phyloP scores from a whole-genome alignment of 345 rosid genomes.

The Lumnitzera littorea region DNA sequence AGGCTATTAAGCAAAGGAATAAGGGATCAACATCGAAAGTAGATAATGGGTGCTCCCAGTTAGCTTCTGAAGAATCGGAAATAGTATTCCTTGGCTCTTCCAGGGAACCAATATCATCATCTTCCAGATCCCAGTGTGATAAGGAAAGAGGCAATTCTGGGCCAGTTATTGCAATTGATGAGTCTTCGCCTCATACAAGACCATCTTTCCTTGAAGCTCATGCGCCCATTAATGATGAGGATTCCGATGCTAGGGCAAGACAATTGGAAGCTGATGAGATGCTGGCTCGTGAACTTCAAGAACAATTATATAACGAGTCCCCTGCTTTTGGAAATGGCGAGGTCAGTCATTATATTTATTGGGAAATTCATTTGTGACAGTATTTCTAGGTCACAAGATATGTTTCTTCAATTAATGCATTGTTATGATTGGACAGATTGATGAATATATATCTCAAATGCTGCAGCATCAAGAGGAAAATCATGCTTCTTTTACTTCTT shows the following conservation, averaged over 20 bases:
- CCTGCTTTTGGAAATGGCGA: constrained; percentile 26
- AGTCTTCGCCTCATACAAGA: constrained; percentile 33
- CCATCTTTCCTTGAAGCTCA: constrained; percentile 8
- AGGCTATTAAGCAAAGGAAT: constrained; percentile 29
- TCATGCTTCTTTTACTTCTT: constrained; percentile 23
- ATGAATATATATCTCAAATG: constrained; percentile 49
- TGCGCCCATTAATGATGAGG: constrained; percentile 25
- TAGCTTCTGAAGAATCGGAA: constrained; percentile 34
- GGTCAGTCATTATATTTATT: constrained; percentile 30
- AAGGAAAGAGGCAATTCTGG: constrained; percentile 20
- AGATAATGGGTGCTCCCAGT: constrained; percentile 27
- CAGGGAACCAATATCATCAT: constrained; percentile 48
- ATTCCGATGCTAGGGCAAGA: constrained; percentile 48
- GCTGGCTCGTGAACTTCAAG: constrained; percentile 87
- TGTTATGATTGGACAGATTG: constrained; percentile 35
- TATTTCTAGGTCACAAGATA: constrained; percentile 2
- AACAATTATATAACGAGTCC: constrained; percentile 63
- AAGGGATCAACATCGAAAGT: constrained; percentile 27
- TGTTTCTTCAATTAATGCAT: constrained; percentile 4
- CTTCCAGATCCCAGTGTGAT: constrained; percentile 28
- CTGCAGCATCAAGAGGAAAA: constrained; percentile 59
- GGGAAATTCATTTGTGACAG: not conserved
- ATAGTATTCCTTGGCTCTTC: constrained; percentile 46
- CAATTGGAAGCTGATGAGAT: constrained; percentile 91
- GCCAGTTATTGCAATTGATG: constrained; percentile 40